Percentiles rank a stretch among this genome's conserved stretches.
These are phyloP conservation scores for Ascocoryne sarcoides DNA, from an alignment of 2,329 filamentous ascomycete species.

Conservation along the genomic window DNA sequence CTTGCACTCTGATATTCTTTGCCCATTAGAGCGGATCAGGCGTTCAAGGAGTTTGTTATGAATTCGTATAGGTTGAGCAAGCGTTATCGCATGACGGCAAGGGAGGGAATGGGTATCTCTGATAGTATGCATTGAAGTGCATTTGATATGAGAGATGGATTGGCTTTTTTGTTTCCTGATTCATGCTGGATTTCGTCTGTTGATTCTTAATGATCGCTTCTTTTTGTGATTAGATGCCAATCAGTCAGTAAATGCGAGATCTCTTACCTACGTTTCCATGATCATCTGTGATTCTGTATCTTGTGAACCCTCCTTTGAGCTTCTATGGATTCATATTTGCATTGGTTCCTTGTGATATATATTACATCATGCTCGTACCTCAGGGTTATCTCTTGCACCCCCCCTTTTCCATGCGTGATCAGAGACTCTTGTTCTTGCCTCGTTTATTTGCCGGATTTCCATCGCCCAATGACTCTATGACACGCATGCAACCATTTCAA, in stretches of 20 bases:
- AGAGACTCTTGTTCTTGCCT: no score
- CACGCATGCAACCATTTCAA: no score
- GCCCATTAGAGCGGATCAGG: conserved; percentile 13
- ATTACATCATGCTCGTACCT: no score
- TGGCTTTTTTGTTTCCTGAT: not conserved
- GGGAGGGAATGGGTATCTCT: conserved; percentile 4
- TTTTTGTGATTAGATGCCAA: not conserved
- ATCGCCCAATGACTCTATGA: no score
- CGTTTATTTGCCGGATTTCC: no score
- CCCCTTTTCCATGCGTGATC: no score
- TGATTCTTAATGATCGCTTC: not conserved
- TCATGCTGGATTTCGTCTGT: not conserved
- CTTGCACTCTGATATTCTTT: conserved; percentile 16
- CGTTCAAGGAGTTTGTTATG: conserved; percentile 19
- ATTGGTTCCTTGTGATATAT: no score
- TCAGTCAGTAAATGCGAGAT: not conserved
- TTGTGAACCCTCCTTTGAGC: conserved; percentile 8
- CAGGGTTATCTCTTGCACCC: no score
- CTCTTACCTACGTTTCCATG: not conserved
- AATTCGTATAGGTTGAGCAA: not conserved
- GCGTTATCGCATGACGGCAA: not conserved
- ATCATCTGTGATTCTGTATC: not conserved
- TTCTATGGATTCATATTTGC: no score
- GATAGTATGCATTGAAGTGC: not conserved
- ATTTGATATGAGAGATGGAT: not conserved